Percentiles rank a stretch among this genome's conserved stretches.
phyloP scores from a whole-genome alignment of 1,284 basidiomycete species.

The Sporisorium sorghi region DNA sequence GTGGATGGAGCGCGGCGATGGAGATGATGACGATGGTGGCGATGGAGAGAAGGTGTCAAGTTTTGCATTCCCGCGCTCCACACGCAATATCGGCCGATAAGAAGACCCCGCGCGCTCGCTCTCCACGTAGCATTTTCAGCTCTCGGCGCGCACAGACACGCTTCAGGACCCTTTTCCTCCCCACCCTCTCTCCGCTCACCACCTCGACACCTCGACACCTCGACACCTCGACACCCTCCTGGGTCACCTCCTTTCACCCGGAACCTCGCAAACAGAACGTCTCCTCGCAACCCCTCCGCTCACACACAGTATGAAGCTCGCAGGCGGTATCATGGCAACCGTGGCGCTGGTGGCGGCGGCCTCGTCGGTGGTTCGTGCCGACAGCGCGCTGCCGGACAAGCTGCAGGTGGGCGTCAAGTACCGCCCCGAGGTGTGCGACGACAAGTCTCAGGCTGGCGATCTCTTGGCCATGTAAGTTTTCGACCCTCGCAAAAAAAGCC shows the following conservation, averaged over 20 bases:
- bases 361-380: constrained; percentile 28
- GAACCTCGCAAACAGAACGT: too few relatives aligned
- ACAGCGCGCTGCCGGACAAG: constrained; percentile 39
- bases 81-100: constrained; percentile 46
- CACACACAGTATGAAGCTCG: constrained; percentile 23
- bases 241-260: too few relatives aligned
- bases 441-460: constrained; percentile 77
- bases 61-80: constrained; percentile 16
- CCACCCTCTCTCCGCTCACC: constrained; percentile 10
- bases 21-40: neutral
- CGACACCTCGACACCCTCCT: neutral
- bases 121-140: constrained; percentile 25
- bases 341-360: constrained; percentile 36
- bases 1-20: neutral
- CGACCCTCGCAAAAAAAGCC: too few relatives aligned
- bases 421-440: constrained; percentile 73
- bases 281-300: too few relatives aligned
- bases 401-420: constrained; percentile 70
- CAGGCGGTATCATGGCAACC: constrained; percentile 4
- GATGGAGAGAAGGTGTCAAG: neutral
- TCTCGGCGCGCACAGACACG: constrained; percentile 11
- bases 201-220: neutral
- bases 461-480: constrained; percentile 73
- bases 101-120: constrained; percentile 5
- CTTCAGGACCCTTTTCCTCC: constrained; percentile 6